A percentile compares a stretch with the other conserved stretches of the same genome.
phyloP scores from a whole-genome alignment of 1,284 basidiomycete genomes.

The Pseudozyma pruni region DNA sequence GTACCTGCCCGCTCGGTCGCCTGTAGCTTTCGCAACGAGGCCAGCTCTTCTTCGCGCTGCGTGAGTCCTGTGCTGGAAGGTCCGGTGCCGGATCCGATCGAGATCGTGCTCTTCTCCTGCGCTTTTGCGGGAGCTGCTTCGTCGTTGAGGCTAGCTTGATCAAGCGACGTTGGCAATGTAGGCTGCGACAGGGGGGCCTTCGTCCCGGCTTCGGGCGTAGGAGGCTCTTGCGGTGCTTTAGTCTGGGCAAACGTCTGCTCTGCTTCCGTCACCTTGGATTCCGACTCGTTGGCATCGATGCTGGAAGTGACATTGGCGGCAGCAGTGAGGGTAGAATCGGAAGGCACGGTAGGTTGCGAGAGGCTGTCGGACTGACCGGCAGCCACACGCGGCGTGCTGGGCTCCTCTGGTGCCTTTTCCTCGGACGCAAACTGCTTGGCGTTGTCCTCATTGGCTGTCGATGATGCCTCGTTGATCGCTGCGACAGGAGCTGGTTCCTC shows the following conservation, averaged over 20 bases:
- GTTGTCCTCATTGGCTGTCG: constrained; percentile 10
- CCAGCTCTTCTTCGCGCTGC: constrained; percentile 43
- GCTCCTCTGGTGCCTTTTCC: constrained; percentile 42
- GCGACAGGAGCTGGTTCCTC: constrained; percentile 1
- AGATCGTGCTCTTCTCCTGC: constrained; percentile 21
- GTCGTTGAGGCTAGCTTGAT: constrained; percentile 14
- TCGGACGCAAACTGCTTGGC: constrained; percentile 40
- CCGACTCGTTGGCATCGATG: constrained; percentile 4
- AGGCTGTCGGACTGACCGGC: constrained; percentile 20
- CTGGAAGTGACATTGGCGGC: constrained; percentile 18
- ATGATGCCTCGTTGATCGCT: background rate
- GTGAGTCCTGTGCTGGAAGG: constrained; percentile 20
- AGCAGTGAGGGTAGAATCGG: constrained; percentile 26
- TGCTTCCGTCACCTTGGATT: constrained; percentile 19
- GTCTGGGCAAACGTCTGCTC: constrained; percentile 33
- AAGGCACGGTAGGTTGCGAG: constrained; percentile 44
- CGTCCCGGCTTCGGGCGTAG: constrained; percentile 7
- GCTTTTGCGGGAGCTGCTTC: constrained; percentile 1
- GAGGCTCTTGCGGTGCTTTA: constrained; percentile 31
- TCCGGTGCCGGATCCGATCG: constrained; percentile 33
- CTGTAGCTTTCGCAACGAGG: constrained; percentile 39
- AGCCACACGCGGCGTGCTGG: constrained; percentile 25
- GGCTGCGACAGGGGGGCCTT: constrained; percentile 30
- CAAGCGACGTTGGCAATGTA: constrained; percentile 33
- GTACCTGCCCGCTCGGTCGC: constrained; percentile 29